A percentile compares a stretch with the other conserved stretches of the same genome.
These are phyloP conservation scores for Aspergillus asperescens DNA, from an alignment of 495 filamentous ascomycete species.

Conservation along the genomic window DNA sequence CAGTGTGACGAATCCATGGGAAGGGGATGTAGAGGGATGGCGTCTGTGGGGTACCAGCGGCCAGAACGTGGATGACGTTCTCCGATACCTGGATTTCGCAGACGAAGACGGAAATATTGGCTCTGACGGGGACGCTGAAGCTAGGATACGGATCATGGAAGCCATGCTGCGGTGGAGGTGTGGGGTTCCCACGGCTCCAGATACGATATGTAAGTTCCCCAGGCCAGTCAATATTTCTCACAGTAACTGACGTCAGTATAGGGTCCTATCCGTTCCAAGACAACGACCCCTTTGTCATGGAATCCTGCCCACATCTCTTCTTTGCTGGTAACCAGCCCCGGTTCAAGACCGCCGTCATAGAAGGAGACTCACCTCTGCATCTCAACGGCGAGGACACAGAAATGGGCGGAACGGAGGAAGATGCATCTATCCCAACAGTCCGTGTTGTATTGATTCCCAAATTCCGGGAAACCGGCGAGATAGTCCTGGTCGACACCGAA, in stretches of 20 bases:
- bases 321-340: constrained; percentile 82
- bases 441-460: constrained; percentile 73
- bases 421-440: constrained; percentile 57
- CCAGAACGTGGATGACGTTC: constrained; percentile 90
- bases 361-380: constrained; percentile 40
- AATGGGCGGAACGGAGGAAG: constrained; percentile 35
- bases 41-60: constrained; percentile 77
- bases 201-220: constrained; percentile 77
- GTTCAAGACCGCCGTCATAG: constrained; percentile 72
- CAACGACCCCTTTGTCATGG: constrained; percentile 79
- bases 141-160: constrained; percentile 82
- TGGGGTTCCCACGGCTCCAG: constrained; percentile 89
- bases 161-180: constrained; percentile 85
- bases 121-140: constrained; percentile 44
- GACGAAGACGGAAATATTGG: constrained; percentile 24
- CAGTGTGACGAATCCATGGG: constrained; percentile 88
- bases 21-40: constrained; percentile 83
- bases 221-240: background rate
- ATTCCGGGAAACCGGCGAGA: constrained; percentile 72
- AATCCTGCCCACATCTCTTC: constrained; percentile 82
- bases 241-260: constrained; percentile 25
- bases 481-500: constrained; percentile 83
- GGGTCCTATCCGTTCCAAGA: constrained; percentile 95
- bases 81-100: constrained; percentile 67
- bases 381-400: constrained; percentile 36